These are phyloP conservation scores for Phialocephala sp. DNA, from an alignment of 2,329 filamentous ascomycete species.

Conservation along the genomic window DNA sequence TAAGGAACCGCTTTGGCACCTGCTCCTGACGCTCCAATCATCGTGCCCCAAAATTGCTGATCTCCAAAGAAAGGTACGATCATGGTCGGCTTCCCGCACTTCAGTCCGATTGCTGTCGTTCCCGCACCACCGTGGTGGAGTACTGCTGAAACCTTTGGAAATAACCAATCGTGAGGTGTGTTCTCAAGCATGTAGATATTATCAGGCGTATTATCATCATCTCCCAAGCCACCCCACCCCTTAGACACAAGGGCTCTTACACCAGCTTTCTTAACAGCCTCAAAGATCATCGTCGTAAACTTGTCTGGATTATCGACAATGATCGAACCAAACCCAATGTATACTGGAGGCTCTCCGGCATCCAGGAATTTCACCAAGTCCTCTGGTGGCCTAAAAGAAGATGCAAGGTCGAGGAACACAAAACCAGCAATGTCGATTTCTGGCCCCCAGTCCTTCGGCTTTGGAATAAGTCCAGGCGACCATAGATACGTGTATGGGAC, in stretches of 20 bases:
- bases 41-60: constrained; percentile 78
- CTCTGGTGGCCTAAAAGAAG: constrained; percentile 62
- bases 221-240: constrained; percentile 76
- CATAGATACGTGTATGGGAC: constrained; percentile 79
- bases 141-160: constrained; percentile 68
- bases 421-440: constrained; percentile 79
- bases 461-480: constrained; percentile 69
- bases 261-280: constrained; percentile 68
- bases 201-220: constrained; percentile 61
- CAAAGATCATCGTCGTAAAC: constrained; percentile 74
- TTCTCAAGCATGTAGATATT: constrained; percentile 76
- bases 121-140: constrained; percentile 81
- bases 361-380: constrained; percentile 61
- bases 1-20: constrained; percentile 20
- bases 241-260: constrained; percentile 76
- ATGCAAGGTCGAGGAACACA: constrained; percentile 74
- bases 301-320: constrained; percentile 73
- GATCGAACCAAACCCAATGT: constrained; percentile 79
- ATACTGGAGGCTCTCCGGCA: constrained; percentile 65
- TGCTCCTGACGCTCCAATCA: constrained; percentile 63
- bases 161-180: constrained; percentile 79
- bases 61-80: constrained; percentile 82
- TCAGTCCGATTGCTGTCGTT: constrained; percentile 76
- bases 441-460: constrained; percentile 70
- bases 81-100: constrained; percentile 74